phyloP scores from a whole-genome alignment of 305 asterid species.

The Fraxinus angustifolia region DNA sequence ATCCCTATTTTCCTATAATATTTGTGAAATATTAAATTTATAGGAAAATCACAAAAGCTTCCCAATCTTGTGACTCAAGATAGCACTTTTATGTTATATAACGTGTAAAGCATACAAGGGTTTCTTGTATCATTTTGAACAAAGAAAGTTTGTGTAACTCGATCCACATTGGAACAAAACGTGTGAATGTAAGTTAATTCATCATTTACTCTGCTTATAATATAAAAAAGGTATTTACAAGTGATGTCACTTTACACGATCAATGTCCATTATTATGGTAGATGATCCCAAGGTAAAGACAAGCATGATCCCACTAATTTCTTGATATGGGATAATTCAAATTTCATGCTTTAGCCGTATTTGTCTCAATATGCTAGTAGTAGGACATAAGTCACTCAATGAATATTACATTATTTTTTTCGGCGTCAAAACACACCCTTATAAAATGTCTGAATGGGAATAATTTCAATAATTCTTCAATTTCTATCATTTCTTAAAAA shows the following conservation, averaged over 20 bases:
- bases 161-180: not conserved
- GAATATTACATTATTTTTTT: not conserved
- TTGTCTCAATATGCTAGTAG: not conserved
- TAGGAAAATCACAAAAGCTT: not conserved
- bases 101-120: not conserved
- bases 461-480: not conserved
- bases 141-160: not conserved
- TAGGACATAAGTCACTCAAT: not conserved
- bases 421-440: not conserved
- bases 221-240: not conserved
- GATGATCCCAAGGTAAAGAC: not conserved
- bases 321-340: not conserved
- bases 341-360: not conserved
- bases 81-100: not conserved
- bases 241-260: not conserved
- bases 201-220: not conserved
- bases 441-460: not conserved
- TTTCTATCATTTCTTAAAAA: not conserved
- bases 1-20: no score
- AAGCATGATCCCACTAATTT: not conserved
- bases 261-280: not conserved
- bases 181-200: not conserved
- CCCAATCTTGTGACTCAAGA: not conserved
- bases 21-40: no score
- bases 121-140: not conserved